These are phyloP conservation scores for Exophiala dermatitidis DNA, from an alignment of 2,329 filamentous ascomycete genomes.

Conservation along the genomic window DNA sequence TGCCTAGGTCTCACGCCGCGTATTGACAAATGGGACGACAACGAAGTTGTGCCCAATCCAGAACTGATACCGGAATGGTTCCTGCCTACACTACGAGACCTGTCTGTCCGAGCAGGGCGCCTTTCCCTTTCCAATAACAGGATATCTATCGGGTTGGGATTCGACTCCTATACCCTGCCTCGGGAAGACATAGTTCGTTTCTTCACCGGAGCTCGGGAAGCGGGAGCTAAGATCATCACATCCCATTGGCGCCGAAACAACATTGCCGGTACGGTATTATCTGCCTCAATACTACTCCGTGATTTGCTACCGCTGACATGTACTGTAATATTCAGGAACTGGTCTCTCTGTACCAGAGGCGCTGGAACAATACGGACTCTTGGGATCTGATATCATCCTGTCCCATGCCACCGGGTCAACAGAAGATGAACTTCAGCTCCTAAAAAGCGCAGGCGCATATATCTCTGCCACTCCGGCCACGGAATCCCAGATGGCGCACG, in stretches of 20 bases:
- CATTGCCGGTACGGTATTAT: slow-evolving; percentile 23
- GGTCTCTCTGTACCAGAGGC: not conserved
- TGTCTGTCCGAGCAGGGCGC: slow-evolving; percentile 11
- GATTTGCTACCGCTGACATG: too few relatives aligned
- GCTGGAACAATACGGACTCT: slow-evolving; percentile 4
- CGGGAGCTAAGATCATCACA: slow-evolving; percentile 28
- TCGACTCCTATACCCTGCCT: slow-evolving; percentile 28
- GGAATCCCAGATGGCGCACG: slow-evolving; percentile 43
- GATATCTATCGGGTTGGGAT: slow-evolving; percentile 29
- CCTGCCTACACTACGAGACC: slow-evolving; percentile 22
- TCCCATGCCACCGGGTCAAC: slow-evolving; percentile 34
- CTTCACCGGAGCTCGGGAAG: slow-evolving; percentile 17
- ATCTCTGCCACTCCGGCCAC: slow-evolving; percentile 45
- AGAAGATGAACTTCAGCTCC: slow-evolving; percentile 24
- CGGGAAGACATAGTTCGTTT: slow-evolving; percentile 26
- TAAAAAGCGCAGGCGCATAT: slow-evolving; percentile 20
- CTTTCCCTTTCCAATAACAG: slow-evolving; percentile 16
- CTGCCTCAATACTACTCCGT: slow-evolving; percentile 34
- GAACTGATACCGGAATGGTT: slow-evolving; percentile 28
- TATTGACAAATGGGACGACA: slow-evolving; percentile 26
- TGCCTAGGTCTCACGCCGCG: slow-evolving; percentile 25
- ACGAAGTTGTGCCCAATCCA: slow-evolving; percentile 15
- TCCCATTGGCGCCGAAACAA: slow-evolving; percentile 27
- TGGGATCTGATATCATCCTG: slow-evolving; percentile 36
- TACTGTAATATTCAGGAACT: too few relatives aligned